These are phyloP conservation scores for Homolaphlyctis polyrhiza DNA, from an alignment of 371 early-diverging fungal species.

Conservation along the genomic window DNA sequence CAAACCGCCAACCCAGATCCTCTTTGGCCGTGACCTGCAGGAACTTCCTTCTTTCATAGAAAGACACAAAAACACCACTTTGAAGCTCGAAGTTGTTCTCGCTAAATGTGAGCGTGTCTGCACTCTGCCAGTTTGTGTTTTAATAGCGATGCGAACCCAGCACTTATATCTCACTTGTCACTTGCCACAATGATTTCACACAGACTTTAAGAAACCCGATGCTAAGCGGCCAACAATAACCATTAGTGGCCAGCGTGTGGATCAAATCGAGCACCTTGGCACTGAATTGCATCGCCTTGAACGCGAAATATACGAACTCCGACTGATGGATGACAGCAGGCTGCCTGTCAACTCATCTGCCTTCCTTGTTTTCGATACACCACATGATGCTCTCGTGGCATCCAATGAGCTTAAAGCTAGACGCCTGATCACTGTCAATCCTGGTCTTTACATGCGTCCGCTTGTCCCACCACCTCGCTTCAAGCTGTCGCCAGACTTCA, in stretches of 20 bases:
- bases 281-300: constrained; percentile 59
- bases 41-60: constrained; percentile 61
- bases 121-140: constrained; percentile 10
- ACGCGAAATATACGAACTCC: constrained; percentile 53
- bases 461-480: constrained; percentile 29
- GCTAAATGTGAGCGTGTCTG: constrained; percentile 54
- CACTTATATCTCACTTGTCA: constrained; percentile 19
- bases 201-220: too few species aligned
- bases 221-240: too few species aligned
- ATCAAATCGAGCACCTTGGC: constrained; percentile 73
- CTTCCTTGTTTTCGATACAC: constrained; percentile 65
- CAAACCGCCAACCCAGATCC: constrained; percentile 52
- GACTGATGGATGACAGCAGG: constrained; percentile 39
- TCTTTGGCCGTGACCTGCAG: constrained; percentile 65
- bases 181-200: constrained; percentile 8
- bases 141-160: too few species aligned
- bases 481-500: constrained; percentile 64
- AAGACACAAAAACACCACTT: constrained; percentile 64
- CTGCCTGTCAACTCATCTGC: constrained; percentile 64
- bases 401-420: constrained; percentile 42
- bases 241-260: constrained; percentile 61
- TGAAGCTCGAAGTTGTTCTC: constrained; percentile 59
- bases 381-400: constrained; percentile 58
- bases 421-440: too few species aligned
- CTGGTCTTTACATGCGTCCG: too few species aligned